Base-by-base conservation (phyloP, 805 yeast genomes). In the Nakazawaea wickerhamii region DNA sequence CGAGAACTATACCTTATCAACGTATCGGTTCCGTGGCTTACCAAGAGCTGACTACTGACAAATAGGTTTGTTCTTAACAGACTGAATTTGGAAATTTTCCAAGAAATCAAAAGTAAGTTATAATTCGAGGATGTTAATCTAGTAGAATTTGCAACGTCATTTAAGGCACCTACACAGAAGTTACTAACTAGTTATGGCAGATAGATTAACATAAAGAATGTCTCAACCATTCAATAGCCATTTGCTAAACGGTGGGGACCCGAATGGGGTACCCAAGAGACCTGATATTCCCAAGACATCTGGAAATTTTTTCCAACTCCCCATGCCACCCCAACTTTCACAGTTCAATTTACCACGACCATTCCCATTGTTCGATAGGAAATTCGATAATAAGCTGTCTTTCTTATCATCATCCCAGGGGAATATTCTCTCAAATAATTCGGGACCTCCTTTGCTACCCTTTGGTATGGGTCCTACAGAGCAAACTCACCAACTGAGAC, bases 261-360 rank as follows among this genome's bases (percentile, higher is more conserved):
- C 19, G 10, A 21, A 33, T 10, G 40, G 36, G 26, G 14, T 35
- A 14, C 42, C 14, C 30, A 43, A 36, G 9, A 34, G 33, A 21
- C 36, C 41, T 28, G 48, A 34, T 10, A 41, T 41, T 48, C 45
- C 38, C 11, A 15, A 27, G 23, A 31, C 44, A 19, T 34, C 44
- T 11, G 28, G 36, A 13, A 34, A 22, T 30, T 41, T 41, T 28
- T 20, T 41, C 26, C 39, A 41, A 17, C 21, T 41, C 4, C 44
- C 44, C 13, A 13, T 25, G 22, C 44, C 44, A 14, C 31, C 15
- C 10, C 38, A 35, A 23, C 38, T 35, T 23, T 23, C 38, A 14
- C 38, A 35, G 11, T 35, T 20, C 15, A 25, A 15, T 23, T 14
- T 33, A 18, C 43, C 32, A 31, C 42, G 15, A 25, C 38, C 38